Conservation (phyloP, 768 basidiomycete genomes). For the Tylopilus plumbeoviolaceoides region DNA sequence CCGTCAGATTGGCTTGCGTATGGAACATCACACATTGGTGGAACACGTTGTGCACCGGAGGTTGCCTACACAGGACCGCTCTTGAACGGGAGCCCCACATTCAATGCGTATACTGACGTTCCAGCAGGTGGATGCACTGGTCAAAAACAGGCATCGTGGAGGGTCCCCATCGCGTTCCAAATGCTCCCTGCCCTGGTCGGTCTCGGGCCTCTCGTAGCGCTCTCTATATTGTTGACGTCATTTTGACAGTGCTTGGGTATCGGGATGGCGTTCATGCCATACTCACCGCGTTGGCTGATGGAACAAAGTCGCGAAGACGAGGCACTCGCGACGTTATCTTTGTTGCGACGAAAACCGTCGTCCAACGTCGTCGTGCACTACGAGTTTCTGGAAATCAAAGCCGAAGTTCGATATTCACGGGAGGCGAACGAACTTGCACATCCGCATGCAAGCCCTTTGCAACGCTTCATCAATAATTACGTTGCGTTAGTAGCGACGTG, state of each 20-base stretch:
- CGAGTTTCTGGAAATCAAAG: constrained; percentile 38
- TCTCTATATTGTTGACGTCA: background rate
- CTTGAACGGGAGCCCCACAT: constrained; percentile 29
- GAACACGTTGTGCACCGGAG: constrained; percentile 27
- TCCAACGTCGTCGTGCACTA: constrained; percentile 33
- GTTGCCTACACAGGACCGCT: constrained; percentile 29
- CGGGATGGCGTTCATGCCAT: constrained; percentile 36
- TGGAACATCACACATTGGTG: constrained; percentile 34
- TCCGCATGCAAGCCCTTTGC: constrained; percentile 22
- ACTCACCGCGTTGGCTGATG: constrained; percentile 43
- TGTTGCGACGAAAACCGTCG: constrained; percentile 31
- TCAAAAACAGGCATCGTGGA: constrained; percentile 32
- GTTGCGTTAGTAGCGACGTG: constrained; percentile 22
- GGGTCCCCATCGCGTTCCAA: constrained; percentile 35
- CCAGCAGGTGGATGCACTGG: constrained; percentile 31
- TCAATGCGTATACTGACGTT: constrained; percentile 27
- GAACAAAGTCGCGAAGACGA: constrained; percentile 36
- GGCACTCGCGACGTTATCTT: constrained; percentile 32
- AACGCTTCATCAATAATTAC: constrained; percentile 22
- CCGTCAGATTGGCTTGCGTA: constrained; percentile 29
- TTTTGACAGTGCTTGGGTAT: constrained; percentile 26
- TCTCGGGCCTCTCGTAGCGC: background rate
- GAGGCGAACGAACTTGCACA: constrained; percentile 17
- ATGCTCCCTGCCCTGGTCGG: constrained; percentile 36
- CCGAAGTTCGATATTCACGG: constrained; percentile 29